Base-by-base conservation (phyloP, 2,329 filamentous ascomycete species). In the Endocalyx cinctus region DNA sequence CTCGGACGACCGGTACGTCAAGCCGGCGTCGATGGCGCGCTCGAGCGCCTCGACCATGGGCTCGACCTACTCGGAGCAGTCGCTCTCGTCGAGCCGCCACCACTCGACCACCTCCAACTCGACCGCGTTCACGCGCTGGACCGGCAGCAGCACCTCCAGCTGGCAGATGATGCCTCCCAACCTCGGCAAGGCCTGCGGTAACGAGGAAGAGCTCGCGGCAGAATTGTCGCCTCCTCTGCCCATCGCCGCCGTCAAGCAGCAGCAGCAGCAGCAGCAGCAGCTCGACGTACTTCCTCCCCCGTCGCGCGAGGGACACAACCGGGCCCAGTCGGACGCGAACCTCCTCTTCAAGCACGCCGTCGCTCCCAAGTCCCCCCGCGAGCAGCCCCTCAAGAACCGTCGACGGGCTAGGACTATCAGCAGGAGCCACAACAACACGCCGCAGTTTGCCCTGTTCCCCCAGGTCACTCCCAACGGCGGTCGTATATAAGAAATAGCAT, bases 41-140 rank as follows among this genome's bases (percentile, higher is more conserved):
- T 66, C 64, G 15, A 77, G 73, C 54, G 72, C 70, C 10, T 77
- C 72, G 6, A 78, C 74, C 5, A 74, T 66, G 1, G 64, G 57
- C 16, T 77, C 72, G 31, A 57, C 59, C 37, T 64, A 66, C 12
- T 74, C 67, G 4, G 59, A 59, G 17, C 62, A 63, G 15, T 71
- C 70, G 2, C 60, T 38, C 8, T 28, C 63, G 17, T 71, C 67
- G 13, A 67, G 61, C 28, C 71, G 71, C 17, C 72, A 77, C 52
- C 62, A 67, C 30, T 79, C 74, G 10, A 64, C 66, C 12, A 63
- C 67, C 17, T 78, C 74, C 5, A 69, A 65, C 8, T 69, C 68
- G 39, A 76, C 74, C 1, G 69, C 68, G 25, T 60, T 72, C 37
- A 77, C 72, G 5, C 67, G 70, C 5, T 62, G 73, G 50, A 79